A percentile compares a stretch with the other conserved stretches of the same genome.
phyloP scores from a whole-genome alignment of 768 basidiomycete species.

The Dacryopinax primogenitus region DNA sequence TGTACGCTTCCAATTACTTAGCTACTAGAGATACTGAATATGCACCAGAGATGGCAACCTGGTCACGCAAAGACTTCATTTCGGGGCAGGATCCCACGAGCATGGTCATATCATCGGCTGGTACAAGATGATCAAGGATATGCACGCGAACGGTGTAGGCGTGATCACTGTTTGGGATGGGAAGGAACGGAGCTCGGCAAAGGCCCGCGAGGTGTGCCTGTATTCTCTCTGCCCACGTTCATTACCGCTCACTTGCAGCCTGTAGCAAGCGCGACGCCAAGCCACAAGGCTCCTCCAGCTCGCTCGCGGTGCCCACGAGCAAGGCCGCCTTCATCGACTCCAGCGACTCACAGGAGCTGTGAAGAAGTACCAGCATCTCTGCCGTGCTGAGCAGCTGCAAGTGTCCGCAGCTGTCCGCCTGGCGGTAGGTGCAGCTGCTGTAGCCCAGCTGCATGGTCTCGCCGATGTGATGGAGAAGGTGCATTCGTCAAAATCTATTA shows the following conservation, averaged over 20 bases:
- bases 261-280: slow-evolving; percentile 44
- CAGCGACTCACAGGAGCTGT: slow-evolving; percentile 14
- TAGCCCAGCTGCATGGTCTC: not conserved
- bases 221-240: not conserved
- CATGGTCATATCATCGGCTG: slow-evolving; percentile 66
- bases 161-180: slow-evolving; percentile 76
- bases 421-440: not conserved
- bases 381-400: not conserved
- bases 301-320: slow-evolving; percentile 46
- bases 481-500: not conserved
- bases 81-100: slow-evolving; percentile 47
- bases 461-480: slow-evolving; percentile 3
- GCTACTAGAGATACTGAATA: slow-evolving; percentile 12
- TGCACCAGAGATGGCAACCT: slow-evolving; percentile 64
- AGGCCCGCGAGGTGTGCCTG: slow-evolving; percentile 50
- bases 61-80: slow-evolving; percentile 71
- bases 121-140: slow-evolving; percentile 55
- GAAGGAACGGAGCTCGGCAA: slow-evolving; percentile 49
- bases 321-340: slow-evolving; percentile 44
- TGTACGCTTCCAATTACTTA: slow-evolving; percentile 37
- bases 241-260: not conserved
- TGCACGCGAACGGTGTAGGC: slow-evolving; percentile 42
- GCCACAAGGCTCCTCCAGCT: slow-evolving; percentile 37
- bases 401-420: not conserved
- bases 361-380: not conserved